Conservation (phyloP, 345 rosid species). For the Nasturtium officinale region DNA sequence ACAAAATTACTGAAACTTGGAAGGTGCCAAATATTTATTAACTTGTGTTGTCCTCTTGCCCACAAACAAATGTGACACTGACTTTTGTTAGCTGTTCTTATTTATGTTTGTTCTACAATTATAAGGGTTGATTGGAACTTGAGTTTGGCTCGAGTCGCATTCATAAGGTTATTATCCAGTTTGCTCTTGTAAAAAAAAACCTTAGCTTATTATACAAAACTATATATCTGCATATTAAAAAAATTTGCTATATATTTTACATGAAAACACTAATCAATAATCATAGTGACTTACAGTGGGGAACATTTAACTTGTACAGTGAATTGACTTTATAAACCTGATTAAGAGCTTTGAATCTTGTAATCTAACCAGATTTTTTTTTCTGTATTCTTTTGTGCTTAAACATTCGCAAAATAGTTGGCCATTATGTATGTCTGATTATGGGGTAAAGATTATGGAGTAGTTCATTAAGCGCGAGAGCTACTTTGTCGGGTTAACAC, state of each 20-base stretch:
- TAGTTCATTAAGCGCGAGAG: not conserved
- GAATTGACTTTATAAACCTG: not conserved
- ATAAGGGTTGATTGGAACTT: not conserved
- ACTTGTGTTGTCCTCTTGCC: conserved; percentile 19
- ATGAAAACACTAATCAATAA: too few relatives aligned
- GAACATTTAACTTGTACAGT: not conserved
- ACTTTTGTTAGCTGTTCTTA: conserved; percentile 24
- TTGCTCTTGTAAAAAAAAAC: not conserved
- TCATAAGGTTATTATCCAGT: conserved; percentile 18
- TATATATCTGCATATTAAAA: not conserved
- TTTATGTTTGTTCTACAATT: conserved; percentile 4
- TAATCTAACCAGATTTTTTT: not conserved
- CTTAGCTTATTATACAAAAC: not conserved
- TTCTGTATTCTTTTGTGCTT: not conserved
- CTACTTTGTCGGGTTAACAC: not conserved
- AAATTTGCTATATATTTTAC: not conserved
- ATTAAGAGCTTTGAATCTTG: not conserved
- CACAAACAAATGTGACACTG: conserved; percentile 27
- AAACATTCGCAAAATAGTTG: not conserved
- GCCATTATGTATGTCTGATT: not conserved
- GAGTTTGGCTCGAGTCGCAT: conserved; percentile 23
- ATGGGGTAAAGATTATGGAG: too few relatives aligned
- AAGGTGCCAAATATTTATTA: conserved; percentile 17
- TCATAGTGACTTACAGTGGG: not conserved
- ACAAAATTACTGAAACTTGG: conserved; percentile 24